Percentiles rank a stretch among this genome's conserved stretches.
These are phyloP conservation scores for Scleroderma citrinum DNA, from an alignment of 768 basidiomycete genomes.

Conservation along the genomic window DNA sequence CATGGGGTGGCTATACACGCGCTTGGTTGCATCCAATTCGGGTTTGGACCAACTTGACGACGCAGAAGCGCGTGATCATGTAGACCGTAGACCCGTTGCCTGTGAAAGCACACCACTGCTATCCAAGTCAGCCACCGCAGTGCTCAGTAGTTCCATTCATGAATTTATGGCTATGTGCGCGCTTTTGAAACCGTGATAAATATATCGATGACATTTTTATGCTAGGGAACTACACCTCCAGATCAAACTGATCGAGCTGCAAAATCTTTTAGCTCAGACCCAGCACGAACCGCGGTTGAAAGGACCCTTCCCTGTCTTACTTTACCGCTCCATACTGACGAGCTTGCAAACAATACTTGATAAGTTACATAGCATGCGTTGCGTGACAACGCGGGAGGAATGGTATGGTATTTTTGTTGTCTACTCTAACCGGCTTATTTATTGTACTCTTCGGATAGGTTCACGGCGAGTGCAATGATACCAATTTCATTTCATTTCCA, in stretches of 20 bases:
- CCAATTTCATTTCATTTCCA: neutral
- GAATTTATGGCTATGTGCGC: conserved; percentile 92
- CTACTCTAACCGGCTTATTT: conserved; percentile 3
- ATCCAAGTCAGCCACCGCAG: conserved; percentile 33
- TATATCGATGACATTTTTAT: neutral
- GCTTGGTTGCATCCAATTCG: conserved; percentile 83
- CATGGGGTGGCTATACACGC: conserved; percentile 92
- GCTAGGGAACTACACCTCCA: conserved; percentile 92
- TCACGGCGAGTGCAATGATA: conserved; percentile 47
- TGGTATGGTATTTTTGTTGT: conserved; percentile 48
- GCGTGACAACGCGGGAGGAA: conserved; percentile 93
- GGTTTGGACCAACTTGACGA: conserved; percentile 43
- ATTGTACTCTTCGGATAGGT: conserved; percentile 39
- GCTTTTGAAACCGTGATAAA: neutral
- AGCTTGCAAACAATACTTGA: conserved; percentile 84
- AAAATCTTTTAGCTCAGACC: conserved; percentile 80
- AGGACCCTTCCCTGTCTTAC: conserved; percentile 84
- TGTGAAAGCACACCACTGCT: conserved; percentile 29
- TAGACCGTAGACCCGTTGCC: conserved; percentile 3
- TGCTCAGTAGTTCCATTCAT: conserved; percentile 58
- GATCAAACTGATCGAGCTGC: conserved; percentile 80
- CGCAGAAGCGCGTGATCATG: conserved; percentile 5
- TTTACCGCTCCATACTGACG: conserved; percentile 80
- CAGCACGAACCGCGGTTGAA: conserved; percentile 93
- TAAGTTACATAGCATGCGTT: conserved; percentile 90